A percentile compares a stretch with the other conserved stretches of the same genome.
These are phyloP conservation scores for Straminergon stramineum DNA, from an alignment of 225 moss, liverwort and hornwort species.

Conservation along the genomic window DNA sequence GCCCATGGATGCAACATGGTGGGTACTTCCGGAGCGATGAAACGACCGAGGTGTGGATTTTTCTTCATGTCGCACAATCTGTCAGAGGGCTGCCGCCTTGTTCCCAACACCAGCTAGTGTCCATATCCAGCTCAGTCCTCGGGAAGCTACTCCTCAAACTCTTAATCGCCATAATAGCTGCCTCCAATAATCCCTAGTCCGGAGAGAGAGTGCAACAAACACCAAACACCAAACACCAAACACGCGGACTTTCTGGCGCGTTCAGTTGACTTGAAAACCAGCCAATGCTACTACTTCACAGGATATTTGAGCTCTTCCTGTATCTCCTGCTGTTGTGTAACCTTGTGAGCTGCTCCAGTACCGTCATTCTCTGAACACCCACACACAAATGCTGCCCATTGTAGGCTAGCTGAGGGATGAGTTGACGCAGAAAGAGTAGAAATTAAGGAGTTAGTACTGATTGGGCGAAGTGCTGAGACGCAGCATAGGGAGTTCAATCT, in stretches of 20 bases:
- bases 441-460: not conserved
- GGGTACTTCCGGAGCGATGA: not conserved
- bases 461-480: not conserved
- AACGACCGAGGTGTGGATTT: not conserved
- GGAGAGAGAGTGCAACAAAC: not conserved
- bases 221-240: not conserved
- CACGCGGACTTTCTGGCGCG: slow-evolving; percentile 10
- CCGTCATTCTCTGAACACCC: not conserved
- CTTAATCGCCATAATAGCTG: slow-evolving; percentile 3
- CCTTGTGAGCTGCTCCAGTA: not conserved
- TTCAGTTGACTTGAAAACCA: slow-evolving; percentile 14
- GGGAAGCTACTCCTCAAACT: slow-evolving; percentile 1
- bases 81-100: slow-evolving; percentile 5
- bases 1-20: not conserved
- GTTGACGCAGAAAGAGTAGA: not conserved
- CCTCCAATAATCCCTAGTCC: slow-evolving; percentile 16
- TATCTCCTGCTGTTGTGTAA: not conserved
- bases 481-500: not conserved
- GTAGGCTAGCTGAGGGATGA: slow-evolving; percentile 6
- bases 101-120: not conserved
- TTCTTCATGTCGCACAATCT: not conserved
- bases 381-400: not conserved
- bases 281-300: not conserved
- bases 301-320: not conserved
- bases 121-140: not conserved